Evolutionary conservation across 2,329 filamentous ascomycete genomes (phyloP).

Genomic region (Juglanconis juglandina): DNA sequence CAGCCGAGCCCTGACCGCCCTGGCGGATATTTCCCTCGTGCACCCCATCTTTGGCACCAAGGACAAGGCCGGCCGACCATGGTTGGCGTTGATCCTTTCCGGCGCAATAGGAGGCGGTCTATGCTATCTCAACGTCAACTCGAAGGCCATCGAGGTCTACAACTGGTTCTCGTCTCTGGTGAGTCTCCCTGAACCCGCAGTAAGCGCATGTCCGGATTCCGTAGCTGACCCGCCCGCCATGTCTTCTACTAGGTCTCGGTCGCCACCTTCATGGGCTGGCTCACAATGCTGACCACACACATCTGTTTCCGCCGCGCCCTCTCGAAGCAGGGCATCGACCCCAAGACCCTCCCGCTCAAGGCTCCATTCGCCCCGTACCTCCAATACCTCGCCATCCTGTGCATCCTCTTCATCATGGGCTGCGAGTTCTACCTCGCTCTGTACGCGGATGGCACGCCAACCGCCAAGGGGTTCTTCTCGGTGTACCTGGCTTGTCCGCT

Average conservation of each 20-base stretch:
- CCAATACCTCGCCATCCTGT: conserved; percentile 3
- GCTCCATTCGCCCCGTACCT: conserved; percentile 6
- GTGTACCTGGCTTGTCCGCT: conserved; percentile 14
- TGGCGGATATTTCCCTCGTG: conserved; percentile 28
- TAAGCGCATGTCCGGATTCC: background rate
- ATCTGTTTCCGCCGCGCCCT: conserved; percentile 9
- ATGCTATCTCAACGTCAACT: conserved; percentile 31
- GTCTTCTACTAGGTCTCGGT: conserved; percentile 1
- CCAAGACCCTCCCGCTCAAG: conserved; percentile 3
- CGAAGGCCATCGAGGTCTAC: conserved; percentile 27
- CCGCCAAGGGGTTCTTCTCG: conserved; percentile 5
- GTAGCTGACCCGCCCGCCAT: background rate
- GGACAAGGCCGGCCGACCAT: conserved; percentile 27
- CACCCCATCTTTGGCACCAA: conserved; percentile 23
- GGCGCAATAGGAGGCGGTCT: conserved; percentile 29
- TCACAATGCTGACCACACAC: conserved; percentile 4
- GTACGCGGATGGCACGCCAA: background rate
- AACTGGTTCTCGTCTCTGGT: conserved; percentile 31
- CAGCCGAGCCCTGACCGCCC: conserved; percentile 30
- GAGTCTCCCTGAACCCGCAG: background rate
- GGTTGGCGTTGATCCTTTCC: conserved; percentile 27
- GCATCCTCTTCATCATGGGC: conserved; percentile 2
- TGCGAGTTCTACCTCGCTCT: conserved; percentile 14
- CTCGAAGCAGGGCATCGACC: conserved; percentile 3
- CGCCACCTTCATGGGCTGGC: conserved; percentile 12